Evolutionary conservation across 73 alveolate species (phyloP).

Genomic region (Paramecium primaurelia): DNA sequence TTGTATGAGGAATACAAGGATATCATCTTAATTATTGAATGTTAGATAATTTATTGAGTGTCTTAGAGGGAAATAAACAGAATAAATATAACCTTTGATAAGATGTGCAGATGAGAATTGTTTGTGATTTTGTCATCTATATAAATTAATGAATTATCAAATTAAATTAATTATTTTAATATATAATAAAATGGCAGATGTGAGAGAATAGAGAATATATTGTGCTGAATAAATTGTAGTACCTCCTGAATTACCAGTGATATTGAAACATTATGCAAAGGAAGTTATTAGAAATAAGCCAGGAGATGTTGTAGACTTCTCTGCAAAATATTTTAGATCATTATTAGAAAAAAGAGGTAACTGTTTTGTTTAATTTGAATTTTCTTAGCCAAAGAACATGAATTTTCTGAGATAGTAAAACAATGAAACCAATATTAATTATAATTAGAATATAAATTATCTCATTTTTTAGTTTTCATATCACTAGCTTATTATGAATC

Average conservation of each 20-base stretch:
- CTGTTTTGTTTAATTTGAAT: neutral
- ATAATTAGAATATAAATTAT: neutral
- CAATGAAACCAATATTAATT: neutral
- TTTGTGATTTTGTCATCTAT: neutral
- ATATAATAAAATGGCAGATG: slow-evolving; percentile 77
- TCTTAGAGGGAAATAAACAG: neutral
- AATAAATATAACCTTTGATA: too few relatives aligned
- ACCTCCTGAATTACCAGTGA: slow-evolving; percentile 80
- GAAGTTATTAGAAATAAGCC: slow-evolving; percentile 90
- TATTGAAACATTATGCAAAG: slow-evolving; percentile 84
- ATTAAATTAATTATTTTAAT: neutral
- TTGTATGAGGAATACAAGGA: neutral
- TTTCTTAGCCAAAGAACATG: slow-evolving; percentile 20
- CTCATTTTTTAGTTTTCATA: neutral
- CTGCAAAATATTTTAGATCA: slow-evolving; percentile 81
- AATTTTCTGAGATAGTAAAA: neutral
- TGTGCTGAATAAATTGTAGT: slow-evolving; percentile 91
- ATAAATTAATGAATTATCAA: neutral
- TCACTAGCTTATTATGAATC: neutral
- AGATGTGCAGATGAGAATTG: neutral
- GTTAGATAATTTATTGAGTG: neutral
- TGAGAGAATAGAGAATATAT: slow-evolving; percentile 78
- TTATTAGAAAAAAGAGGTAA: slow-evolving; percentile 51
- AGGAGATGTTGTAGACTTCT: slow-evolving; percentile 74
- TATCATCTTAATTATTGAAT: neutral